A percentile compares a stretch with the other conserved stretches of the same genome.
phyloP scores from a whole-genome alignment of 2,329 filamentous ascomycete genomes.

The Talaromyces islandicus region DNA sequence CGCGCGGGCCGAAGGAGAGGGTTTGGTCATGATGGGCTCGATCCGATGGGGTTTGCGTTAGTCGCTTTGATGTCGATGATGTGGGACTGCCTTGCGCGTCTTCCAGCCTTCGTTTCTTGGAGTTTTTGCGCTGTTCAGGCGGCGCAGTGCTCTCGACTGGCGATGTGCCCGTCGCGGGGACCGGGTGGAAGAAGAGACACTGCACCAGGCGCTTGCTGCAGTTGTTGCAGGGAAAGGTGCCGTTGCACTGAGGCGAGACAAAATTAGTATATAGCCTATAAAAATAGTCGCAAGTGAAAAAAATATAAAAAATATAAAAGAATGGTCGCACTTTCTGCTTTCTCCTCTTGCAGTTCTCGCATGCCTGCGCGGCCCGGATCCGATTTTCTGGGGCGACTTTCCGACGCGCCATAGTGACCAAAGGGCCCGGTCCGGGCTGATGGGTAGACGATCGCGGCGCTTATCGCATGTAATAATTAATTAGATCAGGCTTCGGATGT shows the following conservation, averaged over 20 bases:
- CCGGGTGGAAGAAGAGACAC: conserved; percentile 42
- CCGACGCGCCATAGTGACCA: conserved; percentile 43
- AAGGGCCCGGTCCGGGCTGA: neutral
- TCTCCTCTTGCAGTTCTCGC: conserved; percentile 58
- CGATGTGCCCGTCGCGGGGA: conserved; percentile 24
- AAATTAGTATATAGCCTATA: neutral
- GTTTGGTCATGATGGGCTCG: neutral
- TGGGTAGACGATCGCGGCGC: neutral
- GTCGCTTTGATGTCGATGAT: neutral
- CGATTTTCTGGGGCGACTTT: conserved; percentile 56
- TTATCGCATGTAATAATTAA: neutral
- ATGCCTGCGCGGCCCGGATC: conserved; percentile 58
- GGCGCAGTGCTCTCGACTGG: neutral
- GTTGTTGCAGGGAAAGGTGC: conserved; percentile 51
- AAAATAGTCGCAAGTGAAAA: neutral
- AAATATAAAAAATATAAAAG: too few relatives aligned
- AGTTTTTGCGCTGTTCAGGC: conserved; percentile 5
- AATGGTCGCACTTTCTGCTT: conserved; percentile 60
- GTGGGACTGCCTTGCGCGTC: neutral
- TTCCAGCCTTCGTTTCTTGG: conserved; percentile 4
- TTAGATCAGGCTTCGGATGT: neutral
- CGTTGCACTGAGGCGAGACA: conserved; percentile 49
- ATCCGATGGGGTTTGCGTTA: neutral
- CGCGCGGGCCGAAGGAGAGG: neutral
- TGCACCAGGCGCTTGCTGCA: conserved; percentile 49